Conservation (phyloP, 176 grass and related monocot species). For the Aegilops bicornis region DNA sequence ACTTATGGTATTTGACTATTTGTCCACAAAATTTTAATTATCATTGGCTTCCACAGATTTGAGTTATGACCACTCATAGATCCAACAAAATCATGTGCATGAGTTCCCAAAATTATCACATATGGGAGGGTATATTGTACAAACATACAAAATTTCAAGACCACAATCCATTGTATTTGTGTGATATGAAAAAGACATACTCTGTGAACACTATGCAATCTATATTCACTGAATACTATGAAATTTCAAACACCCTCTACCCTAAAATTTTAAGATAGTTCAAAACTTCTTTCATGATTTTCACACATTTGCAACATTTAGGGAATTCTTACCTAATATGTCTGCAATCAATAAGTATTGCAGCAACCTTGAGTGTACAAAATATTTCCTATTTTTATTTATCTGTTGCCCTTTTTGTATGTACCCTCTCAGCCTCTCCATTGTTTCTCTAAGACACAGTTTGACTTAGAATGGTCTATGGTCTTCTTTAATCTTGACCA, state of each 20-base stretch:
- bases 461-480: background rate
- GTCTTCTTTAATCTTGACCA: background rate
- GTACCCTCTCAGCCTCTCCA: background rate
- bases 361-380: background rate
- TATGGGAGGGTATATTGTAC: background rate
- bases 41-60: background rate
- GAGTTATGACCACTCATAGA: constrained; percentile 5
- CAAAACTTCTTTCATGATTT: background rate
- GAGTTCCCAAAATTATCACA: constrained; percentile 7
- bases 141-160: background rate
- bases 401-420: background rate
- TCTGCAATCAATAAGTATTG: background rate
- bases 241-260: background rate
- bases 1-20: constrained; percentile 8
- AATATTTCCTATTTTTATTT: constrained; percentile 11
- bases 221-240: background rate
- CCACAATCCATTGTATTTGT: background rate
- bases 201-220: background rate
- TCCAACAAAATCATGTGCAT: constrained; percentile 11
- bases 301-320: background rate
- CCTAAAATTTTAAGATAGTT: background rate
- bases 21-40: background rate
- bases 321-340: background rate
- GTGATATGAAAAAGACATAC: background rate
- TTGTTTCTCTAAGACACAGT: constrained; percentile 1